Evolutionary conservation across 2,329 filamentous ascomycete genomes (phyloP).

Genomic region (Neonectria coccinea): DNA sequence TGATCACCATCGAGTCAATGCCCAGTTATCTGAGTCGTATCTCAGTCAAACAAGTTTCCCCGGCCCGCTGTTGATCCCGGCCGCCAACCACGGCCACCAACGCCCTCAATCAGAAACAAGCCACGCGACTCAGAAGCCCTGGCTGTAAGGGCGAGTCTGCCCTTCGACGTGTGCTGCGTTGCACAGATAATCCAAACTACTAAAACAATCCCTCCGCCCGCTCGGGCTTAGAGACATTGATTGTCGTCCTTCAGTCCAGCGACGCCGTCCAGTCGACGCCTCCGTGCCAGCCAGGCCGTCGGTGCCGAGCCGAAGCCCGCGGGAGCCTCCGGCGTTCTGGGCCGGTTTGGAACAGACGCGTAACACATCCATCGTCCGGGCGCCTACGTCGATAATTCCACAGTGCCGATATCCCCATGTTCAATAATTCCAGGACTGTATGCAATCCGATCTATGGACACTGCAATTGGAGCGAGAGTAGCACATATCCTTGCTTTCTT

Average conservation of each 20-base stretch:
- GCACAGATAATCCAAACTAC: neutral
- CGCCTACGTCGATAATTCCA: neutral
- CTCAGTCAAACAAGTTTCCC: conserved; percentile 3
- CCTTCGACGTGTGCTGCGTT: neutral
- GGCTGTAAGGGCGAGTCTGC: neutral
- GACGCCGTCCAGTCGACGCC: neutral
- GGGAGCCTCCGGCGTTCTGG: neutral
- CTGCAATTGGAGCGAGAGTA: neutral
- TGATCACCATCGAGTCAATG: neutral
- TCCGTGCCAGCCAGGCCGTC: neutral
- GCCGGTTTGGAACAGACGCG: neutral
- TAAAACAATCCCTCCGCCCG: neutral
- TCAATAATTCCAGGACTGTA: neutral
- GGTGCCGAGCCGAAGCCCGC: neutral
- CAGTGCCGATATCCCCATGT: neutral
- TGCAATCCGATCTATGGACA: neutral
- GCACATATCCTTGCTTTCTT: neutral
- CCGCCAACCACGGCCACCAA: neutral
- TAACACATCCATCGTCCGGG: neutral
- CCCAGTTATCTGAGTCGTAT: neutral
- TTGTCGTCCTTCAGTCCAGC: neutral
- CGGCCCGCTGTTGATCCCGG: neutral
- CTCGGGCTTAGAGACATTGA: neutral
- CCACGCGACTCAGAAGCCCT: conserved; percentile 1
- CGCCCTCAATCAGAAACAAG: conserved; percentile 4